Evolutionary conservation across 768 basidiomycete genomes (phyloP).

Genomic region (Podaxis rugospora): DNA sequence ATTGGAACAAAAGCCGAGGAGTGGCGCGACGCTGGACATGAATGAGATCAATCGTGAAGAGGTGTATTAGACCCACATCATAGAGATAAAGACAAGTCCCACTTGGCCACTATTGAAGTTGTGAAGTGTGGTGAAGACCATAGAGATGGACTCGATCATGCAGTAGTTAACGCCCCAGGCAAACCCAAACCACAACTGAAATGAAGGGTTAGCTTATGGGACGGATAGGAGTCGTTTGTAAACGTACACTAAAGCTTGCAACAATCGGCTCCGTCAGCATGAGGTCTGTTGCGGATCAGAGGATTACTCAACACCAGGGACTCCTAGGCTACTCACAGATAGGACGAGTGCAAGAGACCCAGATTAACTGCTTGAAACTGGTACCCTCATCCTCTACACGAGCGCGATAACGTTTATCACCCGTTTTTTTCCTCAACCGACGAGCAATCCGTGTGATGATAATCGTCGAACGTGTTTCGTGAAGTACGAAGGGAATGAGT

Average conservation of each 20-base stretch:
- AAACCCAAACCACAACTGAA: conserved; percentile 60
- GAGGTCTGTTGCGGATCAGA: conserved; percentile 37
- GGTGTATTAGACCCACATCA: conserved; percentile 36
- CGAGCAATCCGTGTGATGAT: conserved; percentile 58
- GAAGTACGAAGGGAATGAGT: conserved; percentile 49
- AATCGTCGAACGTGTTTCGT: conserved; percentile 67
- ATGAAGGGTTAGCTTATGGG: background rate
- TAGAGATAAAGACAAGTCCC: conserved; percentile 52
- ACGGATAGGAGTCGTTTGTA: conserved; percentile 9
- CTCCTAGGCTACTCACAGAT: conserved; percentile 45
- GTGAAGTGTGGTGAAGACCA: conserved; percentile 56
- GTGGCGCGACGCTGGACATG: conserved; percentile 40
- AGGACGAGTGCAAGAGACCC: conserved; percentile 61
- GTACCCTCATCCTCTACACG: conserved; percentile 50
- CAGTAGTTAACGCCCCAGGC: conserved; percentile 72
- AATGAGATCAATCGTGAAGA: background rate
- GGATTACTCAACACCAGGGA: background rate
- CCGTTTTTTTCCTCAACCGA: conserved; percentile 54
- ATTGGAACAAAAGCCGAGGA: conserved; percentile 40
- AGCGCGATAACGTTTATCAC: conserved; percentile 52
- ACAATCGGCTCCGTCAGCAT: conserved; percentile 70
- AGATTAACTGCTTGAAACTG: conserved; percentile 50
- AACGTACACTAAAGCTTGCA: conserved; percentile 57
- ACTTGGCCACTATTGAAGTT: conserved; percentile 51
- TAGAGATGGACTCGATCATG: conserved; percentile 41